Evolutionary conservation across 257 asterid species (phyloP), one percentile per base, ranked within the genome.

Genomic region (Mentha longifolia): DNA sequence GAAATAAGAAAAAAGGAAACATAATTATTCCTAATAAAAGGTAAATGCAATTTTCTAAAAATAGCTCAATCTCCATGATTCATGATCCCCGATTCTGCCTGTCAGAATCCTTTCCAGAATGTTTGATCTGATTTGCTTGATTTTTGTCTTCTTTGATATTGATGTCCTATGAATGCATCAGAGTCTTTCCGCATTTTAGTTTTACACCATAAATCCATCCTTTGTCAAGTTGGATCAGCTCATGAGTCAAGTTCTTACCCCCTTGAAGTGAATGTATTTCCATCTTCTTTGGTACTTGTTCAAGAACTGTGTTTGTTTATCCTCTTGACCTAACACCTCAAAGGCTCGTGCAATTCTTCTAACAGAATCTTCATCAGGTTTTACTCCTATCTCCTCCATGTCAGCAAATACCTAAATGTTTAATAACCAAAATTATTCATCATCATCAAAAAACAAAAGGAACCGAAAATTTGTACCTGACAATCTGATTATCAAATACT

Each of bases 311-410:
- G 74, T 82, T 80, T 56, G 79, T 76, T 85, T 86, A 60, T 84
- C 96, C 73, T 69, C 82, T 76, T 84, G 85, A 65, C 86, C 93
- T 15, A 91, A 65, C 30, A 61, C 75, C 65, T 78, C 74, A 67
- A 94, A 94, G 71, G 98, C 96, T 59, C 82, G 77, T 25, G 89
- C 91, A 52, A 94, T 81, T 78, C 82, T 89, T 84, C 79, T 75
- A 22, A 85, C 77, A 8, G 97, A 82, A 80, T 91, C 94, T 81
- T 93, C 85, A 64, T 93, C 97, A 30, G 98, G 98, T 74, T 81
- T 91, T 68, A 93, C 91, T 49, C 89, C 90, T 54, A 93, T 79
- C 85, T 94, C 98, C 84, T 91, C 98, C 97, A 94, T 94, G 80
- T 94, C 98, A 7, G 96, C 96, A 80, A 94, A 94, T 35, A 88